These are phyloP conservation scores for Xanthoparmelia taractica DNA, from an alignment of 495 filamentous ascomycete species.

Conservation along the genomic window DNA sequence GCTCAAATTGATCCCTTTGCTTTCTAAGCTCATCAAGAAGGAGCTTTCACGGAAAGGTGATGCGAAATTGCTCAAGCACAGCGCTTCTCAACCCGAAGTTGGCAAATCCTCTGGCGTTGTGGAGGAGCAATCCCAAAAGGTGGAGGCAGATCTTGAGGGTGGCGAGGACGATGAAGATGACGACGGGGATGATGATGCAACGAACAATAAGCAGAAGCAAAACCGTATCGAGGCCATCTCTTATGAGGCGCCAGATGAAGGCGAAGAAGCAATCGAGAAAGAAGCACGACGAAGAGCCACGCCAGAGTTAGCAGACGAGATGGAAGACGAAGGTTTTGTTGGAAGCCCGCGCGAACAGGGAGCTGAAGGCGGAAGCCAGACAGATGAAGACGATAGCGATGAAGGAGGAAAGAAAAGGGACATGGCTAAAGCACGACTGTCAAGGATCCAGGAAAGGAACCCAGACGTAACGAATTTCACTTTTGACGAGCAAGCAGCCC, in stretches of 20 bases:
- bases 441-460: conserved; percentile 56
- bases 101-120: conserved; percentile 67
- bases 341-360: conserved; percentile 40
- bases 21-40: conserved; percentile 58
- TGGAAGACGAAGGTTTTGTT: conserved; percentile 48
- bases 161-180: conserved; percentile 66
- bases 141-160: conserved; percentile 40
- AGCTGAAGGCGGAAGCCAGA: conserved; percentile 42
- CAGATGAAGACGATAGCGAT: conserved; percentile 37
- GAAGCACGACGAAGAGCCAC: conserved; percentile 47
- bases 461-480: conserved; percentile 63
- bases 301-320: conserved; percentile 38
- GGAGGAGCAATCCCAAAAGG: conserved; percentile 44
- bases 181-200: conserved; percentile 79
- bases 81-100: conserved; percentile 68
- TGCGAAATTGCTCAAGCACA: conserved; percentile 52
- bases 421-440: conserved; percentile 46
- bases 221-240: conserved; percentile 73
- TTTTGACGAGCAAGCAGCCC: conserved; percentile 67
- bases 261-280: conserved; percentile 67
- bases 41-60: conserved; percentile 73
- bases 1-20: conserved; percentile 61
- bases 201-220: conserved; percentile 62
- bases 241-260: conserved; percentile 88
- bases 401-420: conserved; percentile 30